A percentile compares a stretch with the other conserved stretches of the same genome.
phyloP scores from a whole-genome alignment of 164 flowering plant genomes.

The Aristolochia contorta region DNA sequence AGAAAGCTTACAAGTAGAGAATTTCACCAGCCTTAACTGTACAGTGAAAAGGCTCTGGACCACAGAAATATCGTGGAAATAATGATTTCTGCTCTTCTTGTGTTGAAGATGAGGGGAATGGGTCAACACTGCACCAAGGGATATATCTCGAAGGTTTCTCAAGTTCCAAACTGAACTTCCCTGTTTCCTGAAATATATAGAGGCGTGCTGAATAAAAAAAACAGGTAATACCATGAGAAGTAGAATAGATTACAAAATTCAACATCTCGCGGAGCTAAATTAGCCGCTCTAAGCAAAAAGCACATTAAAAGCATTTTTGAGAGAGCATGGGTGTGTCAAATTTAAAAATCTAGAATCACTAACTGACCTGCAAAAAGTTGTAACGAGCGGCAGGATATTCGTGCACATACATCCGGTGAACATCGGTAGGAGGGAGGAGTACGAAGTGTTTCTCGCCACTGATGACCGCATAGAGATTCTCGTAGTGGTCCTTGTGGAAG shows the following conservation, averaged over 20 bases:
- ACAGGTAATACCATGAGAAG: background rate
- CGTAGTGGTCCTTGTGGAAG: constrained; percentile 95
- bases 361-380: constrained; percentile 38
- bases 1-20: constrained; percentile 67
- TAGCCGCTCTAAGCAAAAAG: too few relatives aligned
- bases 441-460: constrained; percentile 83
- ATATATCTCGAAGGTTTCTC: constrained; percentile 62
- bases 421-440: constrained; percentile 88
- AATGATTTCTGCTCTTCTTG: constrained; percentile 28
- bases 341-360: too few relatives aligned
- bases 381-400: constrained; percentile 71
- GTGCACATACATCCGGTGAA: constrained; percentile 72
- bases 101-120: constrained; percentile 43
- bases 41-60: constrained; percentile 77
- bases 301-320: background rate
- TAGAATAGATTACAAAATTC: too few relatives aligned
- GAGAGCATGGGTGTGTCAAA: background rate
- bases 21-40: constrained; percentile 91
- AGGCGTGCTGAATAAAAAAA: background rate
- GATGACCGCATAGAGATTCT: constrained; percentile 85
- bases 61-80: constrained; percentile 70
- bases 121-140: constrained; percentile 96
- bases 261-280: too few relatives aligned
- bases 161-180: constrained; percentile 50
- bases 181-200: constrained; percentile 32